phyloP scores from a whole-genome alignment of 495 filamentous ascomycete genomes.

The Bacidia gigantensis region DNA sequence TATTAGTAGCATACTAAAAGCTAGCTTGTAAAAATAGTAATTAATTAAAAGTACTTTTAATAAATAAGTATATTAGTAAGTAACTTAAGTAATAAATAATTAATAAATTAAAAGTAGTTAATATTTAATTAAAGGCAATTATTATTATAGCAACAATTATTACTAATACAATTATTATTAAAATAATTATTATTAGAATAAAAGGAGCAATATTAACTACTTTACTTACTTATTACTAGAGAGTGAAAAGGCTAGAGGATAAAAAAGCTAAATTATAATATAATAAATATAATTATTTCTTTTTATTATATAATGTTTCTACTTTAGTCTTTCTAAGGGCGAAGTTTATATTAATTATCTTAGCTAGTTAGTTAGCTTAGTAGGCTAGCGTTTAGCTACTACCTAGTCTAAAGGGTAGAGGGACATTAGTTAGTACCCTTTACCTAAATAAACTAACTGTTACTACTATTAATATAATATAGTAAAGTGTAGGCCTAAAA shows the following conservation, averaged over 20 bases:
- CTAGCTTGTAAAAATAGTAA: too few species aligned
- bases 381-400: too few species aligned
- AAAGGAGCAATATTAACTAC: background rate
- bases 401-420: too few species aligned
- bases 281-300: background rate
- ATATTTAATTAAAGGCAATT: background rate
- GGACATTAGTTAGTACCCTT: background rate
- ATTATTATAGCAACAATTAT: background rate
- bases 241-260: too few species aligned
- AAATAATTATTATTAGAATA: background rate
- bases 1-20: too few species aligned
- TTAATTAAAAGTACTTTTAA: too few species aligned
- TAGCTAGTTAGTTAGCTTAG: too few species aligned
- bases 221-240: too few species aligned
- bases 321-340: background rate
- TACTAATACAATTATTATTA: background rate
- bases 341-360: too few species aligned
- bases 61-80: too few species aligned
- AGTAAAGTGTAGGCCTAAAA: background rate
- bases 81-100: too few species aligned
- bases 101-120: background rate
- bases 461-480: background rate
- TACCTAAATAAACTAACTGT: background rate
- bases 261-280: background rate
- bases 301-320: background rate